Percentiles rank a stretch among this genome's conserved stretches.
phyloP scores from a whole-genome alignment of 345 rosid species.

The Boechera retrofracta region DNA sequence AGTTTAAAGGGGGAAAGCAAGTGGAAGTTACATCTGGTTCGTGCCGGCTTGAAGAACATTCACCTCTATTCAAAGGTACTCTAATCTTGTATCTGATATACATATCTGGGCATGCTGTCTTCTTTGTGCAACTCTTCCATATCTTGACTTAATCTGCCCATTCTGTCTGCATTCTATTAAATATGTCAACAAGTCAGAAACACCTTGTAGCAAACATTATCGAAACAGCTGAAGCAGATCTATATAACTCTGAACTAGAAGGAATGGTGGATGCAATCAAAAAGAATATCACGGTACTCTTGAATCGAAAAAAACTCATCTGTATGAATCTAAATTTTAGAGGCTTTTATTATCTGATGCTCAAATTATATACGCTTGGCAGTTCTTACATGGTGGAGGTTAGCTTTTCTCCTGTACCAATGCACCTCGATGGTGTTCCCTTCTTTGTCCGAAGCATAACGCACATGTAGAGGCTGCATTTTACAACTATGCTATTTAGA shows the following conservation, averaged over 20 bases:
- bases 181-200: conserved; percentile 23
- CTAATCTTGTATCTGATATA: conserved; percentile 43
- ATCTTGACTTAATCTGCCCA: conserved; percentile 64
- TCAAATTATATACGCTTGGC: not conserved
- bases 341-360: not conserved
- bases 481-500: conserved; percentile 10
- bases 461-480: conserved; percentile 81
- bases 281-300: too few relatives aligned
- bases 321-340: conserved; percentile 39
- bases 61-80: conserved; percentile 23
- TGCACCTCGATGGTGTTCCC: conserved; percentile 83
- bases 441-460: conserved; percentile 77
- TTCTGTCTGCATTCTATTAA: conserved; percentile 52
- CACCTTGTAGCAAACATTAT: not conserved
- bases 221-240: not conserved
- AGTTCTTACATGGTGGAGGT: conserved; percentile 81
- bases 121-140: conserved; percentile 76
- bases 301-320: conserved; percentile 47
- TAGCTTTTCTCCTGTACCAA: conserved; percentile 79
- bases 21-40: conserved; percentile 1
- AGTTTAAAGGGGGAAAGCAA: conserved; percentile 7
- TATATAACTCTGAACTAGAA: too few relatives aligned
- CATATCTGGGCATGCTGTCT: conserved; percentile 74
- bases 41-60: conserved; percentile 3
- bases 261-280: too few relatives aligned